Evolutionary conservation across 108 stramenopile species (phyloP), one percentile per base, ranked within the genome.

Genomic region (Epithemia pelagica): DNA sequence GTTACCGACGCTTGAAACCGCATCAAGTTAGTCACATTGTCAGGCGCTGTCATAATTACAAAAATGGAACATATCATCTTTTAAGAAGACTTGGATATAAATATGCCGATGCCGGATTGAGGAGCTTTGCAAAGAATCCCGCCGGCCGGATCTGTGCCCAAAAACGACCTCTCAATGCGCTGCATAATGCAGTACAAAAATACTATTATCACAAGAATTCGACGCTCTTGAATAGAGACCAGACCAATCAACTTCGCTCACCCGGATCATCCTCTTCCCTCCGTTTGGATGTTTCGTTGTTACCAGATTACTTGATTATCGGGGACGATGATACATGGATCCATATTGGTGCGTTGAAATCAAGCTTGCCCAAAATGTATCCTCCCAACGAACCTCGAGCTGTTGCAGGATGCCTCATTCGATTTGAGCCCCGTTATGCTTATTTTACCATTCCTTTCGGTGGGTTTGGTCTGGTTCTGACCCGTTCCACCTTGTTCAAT

Each of bases 121-220:
- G 15, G 15, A 46, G 32, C 37, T 30, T n/a, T 25, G 46, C 28
- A 63, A 51, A 31, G 26, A 80, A 76, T 62, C 64, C 74, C 19
- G 29, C 33, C 2, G 83, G 83, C 2, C 81, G 83, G 83, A 33
- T 84, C 57, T 84, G 83, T 65, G 83, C 83, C 3, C 77, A 76
- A 56, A 58, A 52, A 21, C 68, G 83, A 33, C 76, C 73, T 15
- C 23, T 53, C 31, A 56, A 77, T 24, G 77, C 68, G 1, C 46
- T 81, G 15, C 5, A 5, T 15, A 46, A 46, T 46, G 10, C 15
- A 15, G 37, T 46, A 46, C 10, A 46, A 15, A 46, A 46, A 46
- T 46, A 46, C 15, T 46, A 46, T 46, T 15, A 46, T 46, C n/a
- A n/a, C n/a, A n/a, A n/a, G n/a, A n/a, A n/a, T n/a, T n/a, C n/a